These are phyloP conservation scores for Combretum micranthum DNA, from an alignment of 345 rosid genomes.

Conservation along the genomic window DNA sequence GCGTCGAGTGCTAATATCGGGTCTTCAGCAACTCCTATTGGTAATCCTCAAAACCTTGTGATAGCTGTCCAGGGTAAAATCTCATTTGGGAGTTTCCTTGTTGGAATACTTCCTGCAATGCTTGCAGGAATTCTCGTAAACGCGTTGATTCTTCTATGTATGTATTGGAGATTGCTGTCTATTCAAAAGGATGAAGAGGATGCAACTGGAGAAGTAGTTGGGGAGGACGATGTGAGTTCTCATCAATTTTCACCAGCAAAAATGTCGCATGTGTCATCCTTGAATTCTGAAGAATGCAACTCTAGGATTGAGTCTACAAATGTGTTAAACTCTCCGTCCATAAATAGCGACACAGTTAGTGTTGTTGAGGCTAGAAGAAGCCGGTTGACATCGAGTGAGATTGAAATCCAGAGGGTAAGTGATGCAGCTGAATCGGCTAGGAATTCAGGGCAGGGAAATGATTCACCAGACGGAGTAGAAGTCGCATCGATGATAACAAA, in stretches of 20 bases:
- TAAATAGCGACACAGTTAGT: constrained; percentile 5
- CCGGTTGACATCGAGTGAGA: constrained; percentile 26
- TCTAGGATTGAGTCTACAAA: constrained; percentile 25
- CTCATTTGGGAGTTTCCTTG: constrained; percentile 54
- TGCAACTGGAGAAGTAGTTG: constrained; percentile 26
- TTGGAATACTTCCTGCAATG: constrained; percentile 71
- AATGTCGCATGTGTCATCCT: constrained; percentile 35
- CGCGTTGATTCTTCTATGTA: constrained; percentile 41
- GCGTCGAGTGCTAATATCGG: constrained; percentile 89
- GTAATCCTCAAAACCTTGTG: constrained; percentile 87
- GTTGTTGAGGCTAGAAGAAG: constrained; percentile 35
- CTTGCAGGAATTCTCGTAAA: constrained; percentile 53
- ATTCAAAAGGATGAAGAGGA: constrained; percentile 52
- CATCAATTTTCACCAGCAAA: constrained; percentile 66
- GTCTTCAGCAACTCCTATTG: constrained; percentile 80
- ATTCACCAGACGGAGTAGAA: constrained; percentile 7
- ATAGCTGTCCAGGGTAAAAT: constrained; percentile 70
- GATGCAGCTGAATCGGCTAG: constrained; percentile 19
- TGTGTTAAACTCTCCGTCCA: constrained; percentile 14
- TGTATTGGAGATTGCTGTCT: constrained; percentile 73
- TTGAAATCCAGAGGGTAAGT: constrained; percentile 28
- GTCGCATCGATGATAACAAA: constrained; percentile 5
- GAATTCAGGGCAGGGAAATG: constrained; percentile 30
- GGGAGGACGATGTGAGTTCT: constrained; percentile 41
- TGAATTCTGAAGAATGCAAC: constrained; percentile 32